A percentile compares a stretch with the other conserved stretches of the same genome.
Evolutionary conservation across 768 basidiomycete species (phyloP).

Genomic region (Naganishia randhawae): DNA sequence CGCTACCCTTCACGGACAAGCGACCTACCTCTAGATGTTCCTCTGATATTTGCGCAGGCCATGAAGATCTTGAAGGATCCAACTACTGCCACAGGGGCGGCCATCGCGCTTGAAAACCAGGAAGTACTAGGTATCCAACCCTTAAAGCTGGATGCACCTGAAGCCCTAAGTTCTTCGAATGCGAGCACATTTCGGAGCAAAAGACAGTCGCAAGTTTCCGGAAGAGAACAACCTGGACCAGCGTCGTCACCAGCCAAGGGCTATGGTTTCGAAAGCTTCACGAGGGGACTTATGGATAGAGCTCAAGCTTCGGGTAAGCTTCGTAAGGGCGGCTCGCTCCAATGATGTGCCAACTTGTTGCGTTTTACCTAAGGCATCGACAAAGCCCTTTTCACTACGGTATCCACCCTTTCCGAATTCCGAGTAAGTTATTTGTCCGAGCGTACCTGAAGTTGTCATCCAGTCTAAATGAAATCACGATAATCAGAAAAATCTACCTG

Average conservation of each 20-base stretch:
- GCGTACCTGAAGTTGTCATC: neutral
- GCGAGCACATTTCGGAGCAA: conserved; percentile 49
- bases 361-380: conserved; percentile 27
- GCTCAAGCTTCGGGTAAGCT: conserved; percentile 59
- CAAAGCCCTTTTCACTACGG: conserved; percentile 47
- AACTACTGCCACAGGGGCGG: conserved; percentile 68
- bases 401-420: conserved; percentile 40
- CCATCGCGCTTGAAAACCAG: conserved; percentile 75
- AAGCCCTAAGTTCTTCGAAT: conserved; percentile 11
- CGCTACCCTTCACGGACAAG: conserved; percentile 69
- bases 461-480: conserved; percentile 1
- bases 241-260: conserved; percentile 1
- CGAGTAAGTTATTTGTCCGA: conserved; percentile 33
- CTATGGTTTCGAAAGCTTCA: conserved; percentile 41
- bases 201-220: conserved; percentile 42
- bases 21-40: conserved; percentile 42
- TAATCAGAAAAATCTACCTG: conserved; percentile 78
- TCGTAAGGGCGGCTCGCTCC: conserved; percentile 32
- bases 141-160: conserved; percentile 17
- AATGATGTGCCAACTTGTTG: neutral
- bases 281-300: conserved; percentile 46
- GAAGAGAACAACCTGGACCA: conserved; percentile 17
- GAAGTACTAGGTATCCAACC: conserved; percentile 67
- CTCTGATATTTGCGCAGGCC: conserved; percentile 78
- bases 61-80: conserved; percentile 70